Conservation (phyloP, 805 yeast species). For the Suhomyces kilbournensis region DNA sequence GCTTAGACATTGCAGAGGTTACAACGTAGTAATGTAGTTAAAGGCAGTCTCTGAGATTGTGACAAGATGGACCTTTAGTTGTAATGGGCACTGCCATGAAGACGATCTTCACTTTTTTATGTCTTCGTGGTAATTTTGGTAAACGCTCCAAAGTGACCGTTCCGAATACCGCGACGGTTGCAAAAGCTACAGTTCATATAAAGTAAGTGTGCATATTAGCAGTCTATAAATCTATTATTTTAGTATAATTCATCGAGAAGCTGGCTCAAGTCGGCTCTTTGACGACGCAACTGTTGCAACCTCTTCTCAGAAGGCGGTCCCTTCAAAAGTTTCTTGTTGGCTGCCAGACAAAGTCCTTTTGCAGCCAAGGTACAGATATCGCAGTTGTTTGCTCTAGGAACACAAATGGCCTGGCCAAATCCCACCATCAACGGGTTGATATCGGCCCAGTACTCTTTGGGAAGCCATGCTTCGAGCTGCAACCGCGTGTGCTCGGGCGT, state of each 20-base stretch:
- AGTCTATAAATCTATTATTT: no score
- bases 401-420: conserved; percentile 87
- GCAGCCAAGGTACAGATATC: conserved; percentile 61
- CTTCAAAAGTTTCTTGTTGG: conserved; percentile 43
- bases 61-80: no score
- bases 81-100: no score
- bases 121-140: no score
- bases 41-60: neutral
- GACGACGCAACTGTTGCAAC: conserved; percentile 24
- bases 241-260: conserved; percentile 6
- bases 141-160: no score
- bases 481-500: conserved; percentile 77
- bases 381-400: conserved; percentile 67
- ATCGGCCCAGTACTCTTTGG: conserved; percentile 72
- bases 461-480: conserved; percentile 71
- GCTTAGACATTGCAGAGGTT: neutral
- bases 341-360: conserved; percentile 56
- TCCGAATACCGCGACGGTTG: neutral
- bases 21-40: neutral
- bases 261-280: conserved; percentile 31
- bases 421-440: conserved; percentile 87
- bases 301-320: conserved; percentile 25
- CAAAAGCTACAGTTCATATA: neutral
- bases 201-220: neutral
- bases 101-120: no score